Conservation (phyloP, 2,329 filamentous ascomycete genomes). For the Paraphoma chrysanthemicola region DNA sequence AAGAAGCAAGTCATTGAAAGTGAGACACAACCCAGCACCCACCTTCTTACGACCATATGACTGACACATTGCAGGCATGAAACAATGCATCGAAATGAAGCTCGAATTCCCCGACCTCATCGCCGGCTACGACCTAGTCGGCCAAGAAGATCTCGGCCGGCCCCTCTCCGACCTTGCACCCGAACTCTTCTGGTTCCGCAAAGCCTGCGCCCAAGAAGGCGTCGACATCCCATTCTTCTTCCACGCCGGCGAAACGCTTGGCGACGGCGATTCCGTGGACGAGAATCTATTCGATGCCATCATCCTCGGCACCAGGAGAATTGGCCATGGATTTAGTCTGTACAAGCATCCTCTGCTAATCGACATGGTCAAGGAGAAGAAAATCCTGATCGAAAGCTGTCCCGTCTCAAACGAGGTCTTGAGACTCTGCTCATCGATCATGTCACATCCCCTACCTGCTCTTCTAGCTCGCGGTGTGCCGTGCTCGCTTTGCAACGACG, state of each 20-base stretch:
- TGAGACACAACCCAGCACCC: conserved; percentile 21
- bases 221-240: conserved; percentile 94
- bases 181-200: conserved; percentile 91
- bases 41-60: not conserved
- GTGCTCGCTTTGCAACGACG: conserved; percentile 87
- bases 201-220: conserved; percentile 77
- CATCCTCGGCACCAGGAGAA: conserved; percentile 82
- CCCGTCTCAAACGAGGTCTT: conserved; percentile 91
- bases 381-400: conserved; percentile 87
- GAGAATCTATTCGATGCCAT: conserved; percentile 89
- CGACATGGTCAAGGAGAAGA: conserved; percentile 86
- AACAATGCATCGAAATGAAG: conserved; percentile 84
- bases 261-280: conserved; percentile 78
- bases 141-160: conserved; percentile 81
- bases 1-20: conserved; percentile 73
- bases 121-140: conserved; percentile 88
- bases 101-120: conserved; percentile 78
- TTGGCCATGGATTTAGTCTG: conserved; percentile 87
- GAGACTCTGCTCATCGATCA: conserved; percentile 76
- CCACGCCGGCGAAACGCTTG: conserved; percentile 88
- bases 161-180: conserved; percentile 79
- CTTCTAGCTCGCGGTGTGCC: conserved; percentile 84
- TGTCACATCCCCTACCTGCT: conserved; percentile 81
- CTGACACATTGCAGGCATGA: conserved; percentile 65
- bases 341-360: conserved; percentile 91